phyloP scores from a whole-genome alignment of 1,284 basidiomycete species.

The Ceratorhiza oryzae-sativae region DNA sequence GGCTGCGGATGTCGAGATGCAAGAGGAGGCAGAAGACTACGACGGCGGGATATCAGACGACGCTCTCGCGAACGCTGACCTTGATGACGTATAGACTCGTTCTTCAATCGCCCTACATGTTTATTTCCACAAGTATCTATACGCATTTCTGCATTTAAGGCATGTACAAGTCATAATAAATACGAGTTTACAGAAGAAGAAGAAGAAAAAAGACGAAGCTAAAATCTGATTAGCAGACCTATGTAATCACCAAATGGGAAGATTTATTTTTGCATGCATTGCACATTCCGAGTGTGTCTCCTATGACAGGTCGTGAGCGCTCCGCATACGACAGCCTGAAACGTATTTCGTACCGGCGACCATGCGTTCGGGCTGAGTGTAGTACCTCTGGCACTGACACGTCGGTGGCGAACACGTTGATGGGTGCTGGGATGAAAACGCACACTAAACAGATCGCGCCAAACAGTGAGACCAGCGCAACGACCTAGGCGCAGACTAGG shows the following conservation, averaged over 20 bases:
- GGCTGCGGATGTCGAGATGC: constrained; percentile 55
- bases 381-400: constrained; percentile 32
- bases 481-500: background rate
- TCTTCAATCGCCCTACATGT: background rate
- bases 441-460: constrained; percentile 22
- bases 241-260: constrained; percentile 32
- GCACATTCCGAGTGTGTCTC: constrained; percentile 21
- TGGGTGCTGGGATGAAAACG: constrained; percentile 28
- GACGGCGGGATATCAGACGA: constrained; percentile 27
- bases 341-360: constrained; percentile 3
- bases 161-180: background rate
- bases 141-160: background rate
- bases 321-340: background rate
- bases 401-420: constrained; percentile 6
- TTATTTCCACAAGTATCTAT: constrained; percentile 2
- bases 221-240: background rate
- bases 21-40: constrained; percentile 34
- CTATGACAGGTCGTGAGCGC: background rate
- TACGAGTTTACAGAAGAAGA: background rate
- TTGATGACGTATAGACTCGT: constrained; percentile 28
- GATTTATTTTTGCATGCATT: constrained; percentile 22
- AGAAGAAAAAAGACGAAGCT: constrained; percentile 3
- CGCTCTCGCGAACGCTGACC: constrained; percentile 29
- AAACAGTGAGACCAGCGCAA: background rate
- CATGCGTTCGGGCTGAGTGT: constrained; percentile 26